Evolutionary conservation across 2,329 filamentous ascomycete genomes (phyloP).

Genomic region (Claviceps capensis): DNA sequence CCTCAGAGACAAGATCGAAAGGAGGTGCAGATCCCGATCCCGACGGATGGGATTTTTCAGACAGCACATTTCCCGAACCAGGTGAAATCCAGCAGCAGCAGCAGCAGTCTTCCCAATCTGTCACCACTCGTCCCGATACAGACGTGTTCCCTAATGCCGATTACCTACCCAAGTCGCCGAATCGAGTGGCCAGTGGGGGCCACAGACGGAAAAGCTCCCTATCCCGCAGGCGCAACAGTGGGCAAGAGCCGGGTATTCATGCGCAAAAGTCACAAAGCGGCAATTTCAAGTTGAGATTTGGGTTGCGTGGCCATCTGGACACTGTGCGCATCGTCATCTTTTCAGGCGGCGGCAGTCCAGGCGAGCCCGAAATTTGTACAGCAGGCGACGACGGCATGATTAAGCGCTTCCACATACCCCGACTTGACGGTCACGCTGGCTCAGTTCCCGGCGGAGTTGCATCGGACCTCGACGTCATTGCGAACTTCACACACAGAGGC

Average conservation of each 20-base stretch:
- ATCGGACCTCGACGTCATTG: constrained; percentile 78
- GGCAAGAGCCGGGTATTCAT: constrained; percentile 46
- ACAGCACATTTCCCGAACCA: constrained; percentile 51
- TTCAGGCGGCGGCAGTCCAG: constrained; percentile 87
- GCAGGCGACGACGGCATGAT: constrained; percentile 90
- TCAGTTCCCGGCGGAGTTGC: constrained; percentile 33
- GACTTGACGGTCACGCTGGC: constrained; percentile 45
- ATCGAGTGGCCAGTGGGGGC: constrained; percentile 44
- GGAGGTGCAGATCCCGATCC: constrained; percentile 32
- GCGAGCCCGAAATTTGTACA: constrained; percentile 93
- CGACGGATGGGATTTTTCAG: constrained; percentile 91
- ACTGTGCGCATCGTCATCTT: constrained; percentile 92
- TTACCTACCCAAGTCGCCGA: constrained; percentile 67
- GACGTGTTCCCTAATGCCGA: constrained; percentile 79
- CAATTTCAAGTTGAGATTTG: constrained; percentile 87
- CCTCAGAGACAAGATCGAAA: constrained; percentile 34
- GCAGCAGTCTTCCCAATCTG: constrained; percentile 24
- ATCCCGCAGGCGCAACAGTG: constrained; percentile 55
- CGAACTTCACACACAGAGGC: constrained; percentile 90
- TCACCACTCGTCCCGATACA: constrained; percentile 60
- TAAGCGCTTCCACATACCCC: constrained; percentile 92
- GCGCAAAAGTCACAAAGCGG: constrained; percentile 52
- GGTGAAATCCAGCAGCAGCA: constrained; percentile 24
- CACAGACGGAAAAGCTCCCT: constrained; percentile 74
- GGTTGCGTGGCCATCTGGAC: constrained; percentile 81